A percentile compares a stretch with the other conserved stretches of the same genome.
phyloP scores from a whole-genome alignment of 495 filamentous ascomycete species.

The Trichoderma asperelloides region DNA sequence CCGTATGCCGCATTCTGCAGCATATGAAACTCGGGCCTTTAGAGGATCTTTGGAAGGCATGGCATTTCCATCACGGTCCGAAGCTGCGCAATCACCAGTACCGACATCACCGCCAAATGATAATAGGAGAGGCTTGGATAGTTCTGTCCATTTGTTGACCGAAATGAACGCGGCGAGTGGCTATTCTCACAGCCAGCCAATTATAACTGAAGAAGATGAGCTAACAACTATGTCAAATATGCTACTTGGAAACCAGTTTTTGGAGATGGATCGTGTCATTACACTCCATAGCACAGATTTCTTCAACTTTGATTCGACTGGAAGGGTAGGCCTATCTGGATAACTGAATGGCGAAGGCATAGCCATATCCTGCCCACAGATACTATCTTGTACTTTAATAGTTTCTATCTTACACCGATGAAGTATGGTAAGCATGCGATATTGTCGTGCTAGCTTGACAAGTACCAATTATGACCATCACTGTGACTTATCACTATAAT shows the following conservation, averaged over 20 bases:
- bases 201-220: slow-evolving; percentile 18
- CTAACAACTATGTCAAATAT: slow-evolving; percentile 26
- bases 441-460: no score
- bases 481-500: no score
- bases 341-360: background rate
- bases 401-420: no score
- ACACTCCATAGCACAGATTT: slow-evolving; percentile 20
- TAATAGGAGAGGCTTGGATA: background rate
- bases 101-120: background rate
- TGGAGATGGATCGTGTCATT: slow-evolving; percentile 31
- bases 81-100: background rate
- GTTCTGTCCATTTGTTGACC: background rate
- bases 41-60: background rate
- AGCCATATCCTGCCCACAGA: no score
- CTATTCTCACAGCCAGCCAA: slow-evolving; percentile 3
- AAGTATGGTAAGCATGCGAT: no score
- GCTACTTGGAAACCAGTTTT: slow-evolving; percentile 28
- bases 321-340: background rate
- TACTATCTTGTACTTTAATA: no score
- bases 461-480: no score
- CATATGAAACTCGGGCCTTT: background rate
- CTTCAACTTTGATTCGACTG: background rate
- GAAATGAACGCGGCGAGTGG: background rate
- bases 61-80: background rate
- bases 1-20: background rate